Percentiles rank a stretch among this genome's conserved stretches.
These are phyloP conservation scores for Polygonum aviculare DNA, from an alignment of 148 eudicot genomes.

Conservation along the genomic window DNA sequence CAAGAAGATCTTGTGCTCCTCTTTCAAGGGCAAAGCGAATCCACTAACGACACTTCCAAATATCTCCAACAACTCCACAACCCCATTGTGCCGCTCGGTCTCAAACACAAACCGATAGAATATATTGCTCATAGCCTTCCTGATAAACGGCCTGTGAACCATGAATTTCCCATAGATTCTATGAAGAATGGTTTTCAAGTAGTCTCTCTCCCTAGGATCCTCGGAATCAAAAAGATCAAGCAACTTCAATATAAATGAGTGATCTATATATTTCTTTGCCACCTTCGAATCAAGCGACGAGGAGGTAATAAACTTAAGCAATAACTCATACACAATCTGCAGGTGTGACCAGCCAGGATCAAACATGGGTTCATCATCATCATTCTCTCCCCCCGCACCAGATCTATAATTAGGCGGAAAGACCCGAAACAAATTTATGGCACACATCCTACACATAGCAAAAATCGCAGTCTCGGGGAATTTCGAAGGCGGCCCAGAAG, in stretches of 20 bases:
- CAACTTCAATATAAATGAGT: conserved; percentile 57
- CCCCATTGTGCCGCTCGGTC: conserved; percentile 75
- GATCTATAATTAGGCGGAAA: conserved; percentile 70
- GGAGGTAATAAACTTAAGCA: conserved; percentile 71
- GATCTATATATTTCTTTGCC: conserved; percentile 79
- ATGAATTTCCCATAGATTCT: conserved; percentile 91
- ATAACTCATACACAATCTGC: conserved; percentile 73
- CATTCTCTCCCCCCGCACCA: conserved; percentile 37
- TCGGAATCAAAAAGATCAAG: conserved; percentile 88
- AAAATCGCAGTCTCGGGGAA: conserved; percentile 76
- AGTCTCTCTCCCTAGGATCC: conserved; percentile 95
- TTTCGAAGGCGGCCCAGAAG: conserved; percentile 42
- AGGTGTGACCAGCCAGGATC: conserved; percentile 91
- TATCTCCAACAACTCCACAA: conserved; percentile 86
- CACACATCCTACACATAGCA: conserved; percentile 83
- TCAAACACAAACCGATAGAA: conserved; percentile 71
- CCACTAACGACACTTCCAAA: conserved; percentile 96
- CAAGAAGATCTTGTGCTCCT: conserved; percentile 86
- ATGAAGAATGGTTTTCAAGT: conserved; percentile 71
- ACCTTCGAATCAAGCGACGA: conserved; percentile 72
- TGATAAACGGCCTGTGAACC: conserved; percentile 85
- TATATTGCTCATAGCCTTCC: conserved; percentile 70
- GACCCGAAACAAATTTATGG: conserved; percentile 69
- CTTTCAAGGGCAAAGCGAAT: conserved; percentile 88
- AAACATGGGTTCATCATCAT: conserved; percentile 74